Evolutionary conservation across 441 rosid species (phyloP).

Genomic region (Capsella rubella): DNA sequence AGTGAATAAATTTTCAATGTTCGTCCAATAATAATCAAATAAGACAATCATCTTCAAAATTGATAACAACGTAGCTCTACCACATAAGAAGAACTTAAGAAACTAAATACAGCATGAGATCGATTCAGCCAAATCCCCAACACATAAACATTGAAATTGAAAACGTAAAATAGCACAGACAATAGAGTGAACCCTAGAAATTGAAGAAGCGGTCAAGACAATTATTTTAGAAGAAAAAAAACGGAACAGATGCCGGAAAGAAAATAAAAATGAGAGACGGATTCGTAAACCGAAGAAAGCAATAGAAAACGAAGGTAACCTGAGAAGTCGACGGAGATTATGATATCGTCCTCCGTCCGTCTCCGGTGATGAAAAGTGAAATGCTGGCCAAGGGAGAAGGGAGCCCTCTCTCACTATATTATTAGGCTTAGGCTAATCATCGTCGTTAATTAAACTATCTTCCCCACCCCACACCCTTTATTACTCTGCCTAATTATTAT

Average conservation of each 20-base stretch:
- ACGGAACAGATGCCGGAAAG: background rate
- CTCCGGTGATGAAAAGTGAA: conserved; percentile 25
- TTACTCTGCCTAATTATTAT: conserved; percentile 8
- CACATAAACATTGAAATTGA: background rate
- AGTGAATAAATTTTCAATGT: background rate
- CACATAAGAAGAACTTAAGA: background rate
- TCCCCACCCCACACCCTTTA: background rate
- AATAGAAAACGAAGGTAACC: background rate
- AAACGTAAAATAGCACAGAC: background rate
- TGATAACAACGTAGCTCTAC: background rate
- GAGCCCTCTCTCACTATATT: background rate
- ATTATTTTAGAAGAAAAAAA: background rate
- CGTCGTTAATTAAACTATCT: background rate
- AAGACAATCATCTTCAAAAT: background rate
- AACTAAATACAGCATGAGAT: background rate
- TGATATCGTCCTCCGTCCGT: background rate
- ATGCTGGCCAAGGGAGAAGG: conserved; percentile 26
- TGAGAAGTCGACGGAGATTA: conserved; percentile 12
- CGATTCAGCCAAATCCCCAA: background rate
- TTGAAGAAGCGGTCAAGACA: background rate
- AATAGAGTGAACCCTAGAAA: background rate
- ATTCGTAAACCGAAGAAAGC: no score
- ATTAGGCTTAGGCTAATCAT: background rate
- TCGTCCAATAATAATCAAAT: background rate
- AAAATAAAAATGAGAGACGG: background rate